Evolutionary conservation across 176 grass and related monocot species (phyloP).

Genomic region (Puya raimondii): DNA sequence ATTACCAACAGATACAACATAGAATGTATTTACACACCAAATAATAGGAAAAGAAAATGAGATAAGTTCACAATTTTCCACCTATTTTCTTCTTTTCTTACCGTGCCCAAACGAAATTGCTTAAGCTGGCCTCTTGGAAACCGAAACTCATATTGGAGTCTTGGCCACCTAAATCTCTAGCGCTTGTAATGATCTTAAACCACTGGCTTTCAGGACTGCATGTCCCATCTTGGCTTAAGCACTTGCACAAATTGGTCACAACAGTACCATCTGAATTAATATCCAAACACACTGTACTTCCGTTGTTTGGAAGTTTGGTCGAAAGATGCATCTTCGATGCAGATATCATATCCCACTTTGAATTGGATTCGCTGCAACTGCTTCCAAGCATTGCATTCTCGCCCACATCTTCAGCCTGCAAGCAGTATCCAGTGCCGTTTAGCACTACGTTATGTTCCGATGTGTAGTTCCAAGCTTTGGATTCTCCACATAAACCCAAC

Average conservation of each 20-base stretch:
- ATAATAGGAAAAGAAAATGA: slow-evolving; percentile 10
- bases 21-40: neutral
- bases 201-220: slow-evolving; percentile 85
- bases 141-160: slow-evolving; percentile 41
- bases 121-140: slow-evolving; percentile 22
- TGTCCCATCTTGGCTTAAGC: slow-evolving; percentile 35
- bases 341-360: slow-evolving; percentile 67
- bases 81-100: neutral
- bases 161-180: slow-evolving; percentile 24
- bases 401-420: slow-evolving; percentile 36
- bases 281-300: slow-evolving; percentile 62
- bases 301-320: slow-evolving; percentile 41
- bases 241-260: slow-evolving; percentile 60
- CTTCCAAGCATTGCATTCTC: slow-evolving; percentile 35
- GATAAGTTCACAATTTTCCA: slow-evolving; percentile 1
- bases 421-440: slow-evolving; percentile 47
- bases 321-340: slow-evolving; percentile 74
- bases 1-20: neutral
- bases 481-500: slow-evolving; percentile 51
- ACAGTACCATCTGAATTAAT: slow-evolving; percentile 34
- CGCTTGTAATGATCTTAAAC: slow-evolving; percentile 74
- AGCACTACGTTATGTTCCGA: slow-evolving; percentile 33
- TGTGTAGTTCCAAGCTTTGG: slow-evolving; percentile 71
- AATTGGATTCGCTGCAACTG: slow-evolving; percentile 40
- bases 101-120: slow-evolving; percentile 1